Evolutionary conservation across 2,329 filamentous ascomycete genomes (phyloP).

Genomic region (Pleoardoris graminearum): DNA sequence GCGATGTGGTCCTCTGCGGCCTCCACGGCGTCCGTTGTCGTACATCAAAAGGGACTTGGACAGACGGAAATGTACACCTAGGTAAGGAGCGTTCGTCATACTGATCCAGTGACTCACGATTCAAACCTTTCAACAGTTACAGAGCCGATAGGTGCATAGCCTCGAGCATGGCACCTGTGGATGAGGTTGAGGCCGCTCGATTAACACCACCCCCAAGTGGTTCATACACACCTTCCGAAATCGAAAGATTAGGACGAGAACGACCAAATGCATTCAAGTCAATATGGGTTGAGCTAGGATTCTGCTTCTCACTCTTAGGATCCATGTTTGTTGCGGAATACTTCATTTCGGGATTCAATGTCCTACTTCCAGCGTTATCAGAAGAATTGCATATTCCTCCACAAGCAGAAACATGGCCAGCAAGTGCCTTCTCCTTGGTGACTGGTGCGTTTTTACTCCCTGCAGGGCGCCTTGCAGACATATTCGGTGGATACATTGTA

Average conservation of each 20-base stretch:
- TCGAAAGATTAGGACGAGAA: constrained; percentile 66
- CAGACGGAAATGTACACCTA: too few relatives aligned
- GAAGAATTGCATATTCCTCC: constrained; percentile 67
- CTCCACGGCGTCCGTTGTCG: not conserved
- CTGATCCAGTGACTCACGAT: not conserved
- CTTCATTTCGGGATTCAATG: constrained; percentile 74
- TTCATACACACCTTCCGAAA: constrained; percentile 34
- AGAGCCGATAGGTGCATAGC: too few relatives aligned
- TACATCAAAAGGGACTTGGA: not conserved
- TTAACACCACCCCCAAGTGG: constrained; percentile 11
- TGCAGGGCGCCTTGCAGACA: constrained; percentile 61
- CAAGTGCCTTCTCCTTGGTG: constrained; percentile 44
- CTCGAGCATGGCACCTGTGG: not conserved
- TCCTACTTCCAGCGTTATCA: constrained; percentile 68
- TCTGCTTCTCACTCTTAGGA: constrained; percentile 64
- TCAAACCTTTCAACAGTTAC: not conserved
- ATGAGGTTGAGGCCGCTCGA: constrained; percentile 19
- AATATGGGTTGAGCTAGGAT: constrained; percentile 61
- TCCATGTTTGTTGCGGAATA: constrained; percentile 72
- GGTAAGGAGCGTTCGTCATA: too few relatives aligned
- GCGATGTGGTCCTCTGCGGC: constrained; percentile 8
- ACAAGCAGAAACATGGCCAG: constrained; percentile 57
- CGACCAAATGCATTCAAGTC: constrained; percentile 61
- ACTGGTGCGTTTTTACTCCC: constrained; percentile 43
- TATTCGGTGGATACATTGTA: constrained; percentile 67